phyloP scores from a whole-genome alignment of 257 asterid genomes.

The Orobanche coerulescens region DNA sequence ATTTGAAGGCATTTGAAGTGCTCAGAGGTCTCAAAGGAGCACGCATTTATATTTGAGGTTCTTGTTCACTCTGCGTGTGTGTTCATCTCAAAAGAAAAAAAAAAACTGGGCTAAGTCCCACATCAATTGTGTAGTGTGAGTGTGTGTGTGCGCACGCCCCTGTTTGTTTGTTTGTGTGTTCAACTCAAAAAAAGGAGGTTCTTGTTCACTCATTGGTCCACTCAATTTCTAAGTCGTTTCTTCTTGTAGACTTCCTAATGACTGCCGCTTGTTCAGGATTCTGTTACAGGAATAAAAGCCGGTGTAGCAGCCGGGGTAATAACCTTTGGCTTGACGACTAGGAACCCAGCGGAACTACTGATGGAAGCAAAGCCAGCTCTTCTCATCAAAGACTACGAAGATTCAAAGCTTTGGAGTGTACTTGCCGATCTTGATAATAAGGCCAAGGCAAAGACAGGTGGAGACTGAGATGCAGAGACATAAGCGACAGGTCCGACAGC shows the following conservation, averaged over 20 bases:
- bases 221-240: no score
- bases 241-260: no score
- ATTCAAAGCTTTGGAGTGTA: constrained; percentile 73
- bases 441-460: no score
- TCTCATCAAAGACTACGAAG: constrained; percentile 80
- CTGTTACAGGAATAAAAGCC: constrained; percentile 86
- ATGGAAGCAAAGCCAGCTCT: constrained; percentile 76
- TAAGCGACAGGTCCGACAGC: no score
- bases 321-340: constrained; percentile 70
- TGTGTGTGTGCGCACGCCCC: no score
- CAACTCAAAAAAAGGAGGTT: no score
- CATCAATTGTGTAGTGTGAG: no score
- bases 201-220: no score
- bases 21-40: constrained; percentile 83
- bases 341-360: constrained; percentile 64
- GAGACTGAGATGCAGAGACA: no score
- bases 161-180: no score
- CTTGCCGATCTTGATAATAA: constrained; percentile 58
- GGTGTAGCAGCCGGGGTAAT: constrained; percentile 94
- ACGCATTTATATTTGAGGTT: constrained; percentile 83
- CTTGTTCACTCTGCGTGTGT: not conserved
- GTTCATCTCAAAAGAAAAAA: no score
- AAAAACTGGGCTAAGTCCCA: no score
- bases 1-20: constrained; percentile 77
- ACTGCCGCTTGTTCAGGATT: constrained; percentile 79